Evolutionary conservation across 768 basidiomycete species (phyloP), one percentile per base, ranked within the genome.

Genomic region (Baorangia bicolor): DNA sequence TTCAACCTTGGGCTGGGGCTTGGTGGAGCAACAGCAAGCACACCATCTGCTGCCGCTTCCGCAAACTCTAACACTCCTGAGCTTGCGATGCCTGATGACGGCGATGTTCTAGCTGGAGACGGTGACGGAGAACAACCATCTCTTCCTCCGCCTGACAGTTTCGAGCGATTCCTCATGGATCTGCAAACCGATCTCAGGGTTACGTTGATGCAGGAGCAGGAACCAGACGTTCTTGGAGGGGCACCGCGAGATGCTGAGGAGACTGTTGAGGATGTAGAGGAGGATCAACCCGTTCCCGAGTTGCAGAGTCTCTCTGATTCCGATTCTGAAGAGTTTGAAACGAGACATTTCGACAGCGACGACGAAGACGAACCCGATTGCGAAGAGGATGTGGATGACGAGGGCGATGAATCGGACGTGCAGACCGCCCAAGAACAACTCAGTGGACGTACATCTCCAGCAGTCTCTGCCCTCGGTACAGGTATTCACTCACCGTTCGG

Each of bases 121-220:
- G 51, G 57, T 48, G 56, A 66, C 2, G 46, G 45, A 34, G 62
- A 60, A 53, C 52, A 56, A 28, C n/a, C 61, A 5, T 49, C 66
- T 0, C 57, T 70, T 13, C 78, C 81, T 9, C 71, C 77, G 0
- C 87, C 87, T 62, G 86, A 85, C 55, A 86, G 84, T 63, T 93
- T 93, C 63, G 90, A 92, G 65, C 79, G 88, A 28, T 93, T 93
- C 75, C 73, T 93, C 60, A 73, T 89, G 42, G 89, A 92, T 70
- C 65, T 92, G 50, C 92, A 92, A 69, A 73, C 78, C 18, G 91
- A 92, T 68, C 72, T 93, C 51, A 74, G 91, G 52, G 70, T 75
- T 7, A 85, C 86, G 10, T 69, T 93, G 56, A 80, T 79, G 25
- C 80, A 76, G 45, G 68, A 67, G 4, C 60, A 60, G 42, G 60